Base-by-base conservation (phyloP, 164 flowering plant species). In the Vitis riparia region DNA sequence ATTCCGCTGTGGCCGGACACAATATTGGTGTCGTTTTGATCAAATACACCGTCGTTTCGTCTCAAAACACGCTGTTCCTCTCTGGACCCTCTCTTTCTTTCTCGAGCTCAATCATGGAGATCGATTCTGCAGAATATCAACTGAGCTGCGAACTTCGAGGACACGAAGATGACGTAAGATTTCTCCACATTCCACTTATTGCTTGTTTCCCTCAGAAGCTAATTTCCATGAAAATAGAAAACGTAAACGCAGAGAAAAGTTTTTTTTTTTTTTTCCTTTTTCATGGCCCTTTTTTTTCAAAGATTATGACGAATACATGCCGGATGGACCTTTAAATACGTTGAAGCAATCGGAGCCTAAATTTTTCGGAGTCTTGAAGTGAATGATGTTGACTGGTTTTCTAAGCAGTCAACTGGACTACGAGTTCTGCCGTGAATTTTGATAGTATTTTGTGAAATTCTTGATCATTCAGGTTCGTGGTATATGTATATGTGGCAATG, bases 401-500 rank as follows among this genome's bases (percentile, higher is more conserved):
- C 44, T 37, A 37, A 6, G 5, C 7, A 37, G 44, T 37, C 44
- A 37, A 37, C 44, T 37, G 27, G 27, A 23, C 27, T 23, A 23
- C 27, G 27, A 23, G 27, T 23, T 23, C 27, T 1, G 27, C 27
- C 27, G 44, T 58, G 19, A 27, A 19, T 32, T 17, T 29, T 55
- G 29, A 47, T 11, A 1, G n/a, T 5, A 50, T 69, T 50, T 62
- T n/a, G 11, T 57, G 62, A 62, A 23, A 13, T 59, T 53, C 1
- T 4, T 37, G 51, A 27, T 11, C 23, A 63, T 12, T 59, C 68
- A 95, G 99, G 99, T 87, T 70, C 93, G 99, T 23, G 90, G 97
- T 50, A 86, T 96, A 27, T 93, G 98, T 66, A 73, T 93, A 8
- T 96, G 98, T 37, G 96, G 86, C 23, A 80, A 82, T 69, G 76